Conservation (phyloP, 2,329 filamentous ascomycete genomes). For the Neopestalotiopsis sp. region DNA sequence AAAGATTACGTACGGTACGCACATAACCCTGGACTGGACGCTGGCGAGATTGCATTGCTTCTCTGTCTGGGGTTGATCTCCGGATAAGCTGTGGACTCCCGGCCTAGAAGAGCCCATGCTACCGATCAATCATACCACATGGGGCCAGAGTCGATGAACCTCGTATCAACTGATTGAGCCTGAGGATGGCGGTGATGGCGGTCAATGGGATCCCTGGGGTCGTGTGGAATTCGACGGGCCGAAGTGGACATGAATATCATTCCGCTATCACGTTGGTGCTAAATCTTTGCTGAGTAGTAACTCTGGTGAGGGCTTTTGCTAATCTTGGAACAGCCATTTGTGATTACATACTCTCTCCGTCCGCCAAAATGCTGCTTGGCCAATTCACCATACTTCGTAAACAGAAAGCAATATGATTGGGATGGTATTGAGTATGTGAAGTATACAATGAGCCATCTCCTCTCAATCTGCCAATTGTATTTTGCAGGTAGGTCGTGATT, state of each 20-base stretch:
- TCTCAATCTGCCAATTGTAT: no score
- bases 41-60: constrained; percentile 2
- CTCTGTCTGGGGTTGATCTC: constrained; percentile 10
- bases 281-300: not conserved
- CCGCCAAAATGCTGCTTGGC: no score
- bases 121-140: not conserved
- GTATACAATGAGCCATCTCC: no score
- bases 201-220: not conserved
- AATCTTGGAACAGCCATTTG: not conserved
- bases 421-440: no score
- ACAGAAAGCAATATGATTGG: no score
- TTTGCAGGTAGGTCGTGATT: no score
- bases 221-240: not conserved
- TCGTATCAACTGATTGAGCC: constrained; percentile 7
- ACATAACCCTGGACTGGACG: not conserved
- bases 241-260: not conserved
- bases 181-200: not conserved
- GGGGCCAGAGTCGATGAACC: not conserved
- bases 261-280: not conserved
- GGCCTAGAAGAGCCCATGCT: not conserved
- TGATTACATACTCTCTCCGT: no score
- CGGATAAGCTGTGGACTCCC: constrained; percentile 10
- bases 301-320: not conserved
- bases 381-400: no score
- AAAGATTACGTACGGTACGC: not conserved